Percentiles rank a stretch among this genome's conserved stretches.
Conservation (phyloP, 1,284 basidiomycete species). For the Naganishia liquefaciens region DNA sequence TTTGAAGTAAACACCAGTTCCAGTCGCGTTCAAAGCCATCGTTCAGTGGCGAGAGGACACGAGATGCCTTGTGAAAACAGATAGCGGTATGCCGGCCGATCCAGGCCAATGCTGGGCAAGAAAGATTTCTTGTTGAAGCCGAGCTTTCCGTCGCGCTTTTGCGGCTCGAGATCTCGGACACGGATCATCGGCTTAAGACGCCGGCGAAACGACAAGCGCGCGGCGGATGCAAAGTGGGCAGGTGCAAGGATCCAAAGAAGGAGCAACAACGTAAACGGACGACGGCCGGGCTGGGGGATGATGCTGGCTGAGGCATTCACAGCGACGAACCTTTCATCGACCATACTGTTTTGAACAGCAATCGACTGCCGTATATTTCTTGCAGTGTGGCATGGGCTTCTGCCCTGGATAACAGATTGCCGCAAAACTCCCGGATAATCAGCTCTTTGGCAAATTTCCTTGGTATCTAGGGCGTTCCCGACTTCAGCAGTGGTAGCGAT, state of each 20-base stretch:
- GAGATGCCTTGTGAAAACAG: no score
- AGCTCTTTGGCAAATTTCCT: background rate
- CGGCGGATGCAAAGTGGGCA: constrained; percentile 14
- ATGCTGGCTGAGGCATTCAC: background rate
- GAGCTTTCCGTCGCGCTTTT: no score
- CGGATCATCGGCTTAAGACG: constrained; percentile 10
- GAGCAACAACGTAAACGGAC: constrained; percentile 20
- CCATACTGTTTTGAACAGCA: background rate
- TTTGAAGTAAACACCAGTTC: no score
- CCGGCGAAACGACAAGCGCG: constrained; percentile 19
- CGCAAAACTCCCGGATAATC: background rate
- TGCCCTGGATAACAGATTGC: background rate
- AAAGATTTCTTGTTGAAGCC: no score
- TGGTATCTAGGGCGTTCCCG: background rate
- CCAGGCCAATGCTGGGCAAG: no score
- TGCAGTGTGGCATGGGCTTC: constrained; percentile 6
- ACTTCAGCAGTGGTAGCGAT: background rate
- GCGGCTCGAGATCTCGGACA: background rate
- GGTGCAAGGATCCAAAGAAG: constrained; percentile 19
- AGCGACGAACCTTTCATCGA: background rate
- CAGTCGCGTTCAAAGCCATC: no score
- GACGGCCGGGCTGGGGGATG: background rate
- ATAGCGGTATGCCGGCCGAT: no score
- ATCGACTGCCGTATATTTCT: background rate
- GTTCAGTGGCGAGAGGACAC: no score